Evolutionary conservation across 768 basidiomycete genomes (phyloP).

Genomic region (Chalciporus chontae): DNA sequence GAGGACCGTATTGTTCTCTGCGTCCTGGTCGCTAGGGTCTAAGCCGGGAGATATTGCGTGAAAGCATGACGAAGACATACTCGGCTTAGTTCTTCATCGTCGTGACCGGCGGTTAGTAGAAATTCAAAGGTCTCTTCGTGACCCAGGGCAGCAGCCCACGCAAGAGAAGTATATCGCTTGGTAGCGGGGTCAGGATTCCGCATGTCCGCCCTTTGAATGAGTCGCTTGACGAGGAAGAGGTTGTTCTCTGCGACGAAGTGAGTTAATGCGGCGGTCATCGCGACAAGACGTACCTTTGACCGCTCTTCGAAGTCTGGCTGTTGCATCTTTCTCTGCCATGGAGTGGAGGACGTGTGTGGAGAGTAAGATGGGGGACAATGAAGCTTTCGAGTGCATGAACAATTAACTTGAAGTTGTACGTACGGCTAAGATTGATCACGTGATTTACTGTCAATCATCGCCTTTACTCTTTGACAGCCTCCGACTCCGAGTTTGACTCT

Average conservation of each 20-base stretch:
- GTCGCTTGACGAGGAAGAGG: conserved; percentile 85
- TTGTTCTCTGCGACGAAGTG: conserved; percentile 72
- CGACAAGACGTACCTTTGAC: conserved; percentile 57
- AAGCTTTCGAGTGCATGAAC: conserved; percentile 13
- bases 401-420: conserved; percentile 23
- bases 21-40: conserved; percentile 54
- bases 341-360: conserved; percentile 22
- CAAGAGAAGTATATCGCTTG: conserved; percentile 79
- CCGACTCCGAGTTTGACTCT: background rate
- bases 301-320: conserved; percentile 69
- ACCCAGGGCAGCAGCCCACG: conserved; percentile 87
- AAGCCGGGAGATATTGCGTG: conserved; percentile 11
- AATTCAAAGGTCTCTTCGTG: conserved; percentile 94
- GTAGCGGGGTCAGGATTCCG: conserved; percentile 82
- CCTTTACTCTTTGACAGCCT: background rate
- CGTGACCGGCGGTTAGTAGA: conserved; percentile 80
- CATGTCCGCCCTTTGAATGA: conserved; percentile 83
- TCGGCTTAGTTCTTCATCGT: conserved; percentile 89
- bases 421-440: conserved; percentile 19
- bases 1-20: conserved; percentile 89
- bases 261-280: conserved; percentile 5
- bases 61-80: conserved; percentile 43
- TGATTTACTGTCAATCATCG: conserved; percentile 11
- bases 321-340: conserved; percentile 84
- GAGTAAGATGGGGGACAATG: conserved; percentile 24